A percentile compares a stretch with the other conserved stretches of the same genome.
phyloP scores from a whole-genome alignment of 345 rosid genomes.

The Hibiscus syriacus region DNA sequence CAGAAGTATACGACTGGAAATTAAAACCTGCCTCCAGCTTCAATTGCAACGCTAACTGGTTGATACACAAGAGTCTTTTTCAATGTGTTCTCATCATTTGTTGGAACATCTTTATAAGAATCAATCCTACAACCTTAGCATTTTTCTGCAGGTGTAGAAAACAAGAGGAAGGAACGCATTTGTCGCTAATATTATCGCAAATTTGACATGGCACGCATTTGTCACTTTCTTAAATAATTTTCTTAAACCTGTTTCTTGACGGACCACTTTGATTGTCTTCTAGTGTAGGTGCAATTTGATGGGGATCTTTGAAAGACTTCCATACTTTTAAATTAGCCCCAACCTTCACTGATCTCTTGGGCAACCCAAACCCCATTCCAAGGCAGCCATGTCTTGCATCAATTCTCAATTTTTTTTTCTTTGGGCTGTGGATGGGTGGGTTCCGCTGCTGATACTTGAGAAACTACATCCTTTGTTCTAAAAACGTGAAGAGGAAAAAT shows the following conservation, averaged over 20 bases:
- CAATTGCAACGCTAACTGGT: constrained; percentile 79
- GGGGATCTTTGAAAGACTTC: neutral
- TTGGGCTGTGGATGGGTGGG: too few species aligned
- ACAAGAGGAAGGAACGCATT: too few species aligned
- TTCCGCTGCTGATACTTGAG: too few species aligned
- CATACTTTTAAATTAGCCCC: neutral
- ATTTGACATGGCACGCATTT: too few species aligned
- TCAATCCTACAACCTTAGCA: constrained; percentile 75
- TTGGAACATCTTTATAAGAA: constrained; percentile 75
- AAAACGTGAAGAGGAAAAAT: too few species aligned
- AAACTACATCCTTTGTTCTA: too few species aligned
- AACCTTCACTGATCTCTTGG: neutral
- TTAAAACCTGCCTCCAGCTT: constrained; percentile 72
- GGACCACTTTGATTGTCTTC: neutral
- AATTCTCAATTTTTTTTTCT: too few species aligned
- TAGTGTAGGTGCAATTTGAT: neutral
- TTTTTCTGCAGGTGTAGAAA: constrained; percentile 47
- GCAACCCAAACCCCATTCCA: neutral
- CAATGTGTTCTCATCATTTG: too few species aligned
- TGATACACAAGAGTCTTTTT: constrained; percentile 68
- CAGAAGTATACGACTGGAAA: constrained; percentile 77
- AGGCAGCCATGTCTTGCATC: too few species aligned
- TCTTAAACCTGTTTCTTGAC: neutral
- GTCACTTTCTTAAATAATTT: too few species aligned
- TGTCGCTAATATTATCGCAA: too few species aligned